These are phyloP conservation scores for Coffea canephora DNA, from an alignment of 257 asterid genomes.

Conservation along the genomic window DNA sequence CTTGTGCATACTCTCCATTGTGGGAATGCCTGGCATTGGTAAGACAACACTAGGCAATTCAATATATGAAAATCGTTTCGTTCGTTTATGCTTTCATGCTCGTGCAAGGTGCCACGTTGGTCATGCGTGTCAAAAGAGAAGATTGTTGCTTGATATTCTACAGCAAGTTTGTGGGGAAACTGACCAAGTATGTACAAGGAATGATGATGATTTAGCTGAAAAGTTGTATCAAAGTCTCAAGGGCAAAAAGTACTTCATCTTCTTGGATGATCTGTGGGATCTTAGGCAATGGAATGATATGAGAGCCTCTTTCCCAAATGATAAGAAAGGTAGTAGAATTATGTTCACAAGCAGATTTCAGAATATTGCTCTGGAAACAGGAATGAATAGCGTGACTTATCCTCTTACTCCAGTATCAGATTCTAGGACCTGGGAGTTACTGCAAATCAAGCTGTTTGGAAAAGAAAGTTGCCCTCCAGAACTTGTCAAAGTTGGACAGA, in stretches of 20 bases:
- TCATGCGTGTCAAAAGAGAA: background rate
- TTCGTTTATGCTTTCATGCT: background rate
- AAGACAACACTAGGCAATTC: too few species aligned
- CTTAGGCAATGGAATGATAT: background rate
- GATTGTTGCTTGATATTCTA: background rate
- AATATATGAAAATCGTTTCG: too few species aligned
- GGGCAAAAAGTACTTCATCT: background rate
- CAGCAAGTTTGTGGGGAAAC: background rate
- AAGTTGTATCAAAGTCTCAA: slow-evolving; percentile 1
- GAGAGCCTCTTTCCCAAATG: background rate
- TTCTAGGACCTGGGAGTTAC: background rate
- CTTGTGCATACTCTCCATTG: background rate
- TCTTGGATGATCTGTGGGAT: slow-evolving; percentile 15
- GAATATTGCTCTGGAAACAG: background rate
- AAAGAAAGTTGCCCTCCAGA: background rate
- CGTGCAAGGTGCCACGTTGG: background rate
- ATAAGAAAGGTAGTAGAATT: background rate
- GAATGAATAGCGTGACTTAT: background rate
- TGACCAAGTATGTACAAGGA: too few species aligned
- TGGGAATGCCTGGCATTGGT: slow-evolving; percentile 5
- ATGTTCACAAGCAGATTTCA: slow-evolving; percentile 5
- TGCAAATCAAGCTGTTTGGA: background rate
- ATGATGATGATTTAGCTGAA: background rate
- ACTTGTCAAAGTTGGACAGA: background rate
- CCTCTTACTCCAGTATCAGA: background rate